Conservation (phyloP, 768 basidiomycete species). For the Gloeophyllum trabeum region DNA sequence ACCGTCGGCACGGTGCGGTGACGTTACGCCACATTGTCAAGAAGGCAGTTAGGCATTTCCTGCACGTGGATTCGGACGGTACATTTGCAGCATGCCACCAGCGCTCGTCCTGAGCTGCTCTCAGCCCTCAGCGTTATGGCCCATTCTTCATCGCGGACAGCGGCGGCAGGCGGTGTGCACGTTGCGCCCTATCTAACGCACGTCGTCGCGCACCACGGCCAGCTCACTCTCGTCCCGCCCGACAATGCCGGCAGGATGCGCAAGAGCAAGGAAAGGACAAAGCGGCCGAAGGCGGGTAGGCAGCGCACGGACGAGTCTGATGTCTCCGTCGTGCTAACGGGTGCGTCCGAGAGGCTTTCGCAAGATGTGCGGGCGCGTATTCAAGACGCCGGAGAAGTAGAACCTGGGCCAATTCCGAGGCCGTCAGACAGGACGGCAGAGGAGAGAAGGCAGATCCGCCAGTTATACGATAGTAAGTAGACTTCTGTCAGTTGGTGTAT, state of each 20-base stretch:
- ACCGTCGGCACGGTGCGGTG: no score
- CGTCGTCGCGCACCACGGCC: constrained; percentile 40
- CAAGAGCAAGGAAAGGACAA: constrained; percentile 23
- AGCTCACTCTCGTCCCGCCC: constrained; percentile 34
- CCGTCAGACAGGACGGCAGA: neutral
- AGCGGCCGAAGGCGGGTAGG: constrained; percentile 31
- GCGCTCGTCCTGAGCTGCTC: no score
- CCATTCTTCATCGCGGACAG: no score
- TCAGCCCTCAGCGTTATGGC: no score
- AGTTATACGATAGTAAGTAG: constrained; percentile 2
- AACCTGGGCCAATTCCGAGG: neutral
- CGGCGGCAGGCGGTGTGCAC: neutral
- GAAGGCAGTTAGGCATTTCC: no score
- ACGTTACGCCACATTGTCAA: no score
- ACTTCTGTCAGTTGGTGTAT: neutral
- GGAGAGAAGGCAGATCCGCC: constrained; percentile 6
- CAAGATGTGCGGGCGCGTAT: constrained; percentile 6
- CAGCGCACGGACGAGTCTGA: constrained; percentile 24
- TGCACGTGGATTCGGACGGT: no score
- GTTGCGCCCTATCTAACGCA: constrained; percentile 35
- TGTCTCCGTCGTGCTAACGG: constrained; percentile 5
- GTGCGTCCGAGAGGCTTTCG: neutral
- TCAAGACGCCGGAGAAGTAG: neutral
- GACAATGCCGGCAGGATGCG: constrained; percentile 40
- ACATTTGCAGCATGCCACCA: no score